Base-by-base conservation (phyloP, 495 filamentous ascomycete species). In the Cryomyces antarcticus region DNA sequence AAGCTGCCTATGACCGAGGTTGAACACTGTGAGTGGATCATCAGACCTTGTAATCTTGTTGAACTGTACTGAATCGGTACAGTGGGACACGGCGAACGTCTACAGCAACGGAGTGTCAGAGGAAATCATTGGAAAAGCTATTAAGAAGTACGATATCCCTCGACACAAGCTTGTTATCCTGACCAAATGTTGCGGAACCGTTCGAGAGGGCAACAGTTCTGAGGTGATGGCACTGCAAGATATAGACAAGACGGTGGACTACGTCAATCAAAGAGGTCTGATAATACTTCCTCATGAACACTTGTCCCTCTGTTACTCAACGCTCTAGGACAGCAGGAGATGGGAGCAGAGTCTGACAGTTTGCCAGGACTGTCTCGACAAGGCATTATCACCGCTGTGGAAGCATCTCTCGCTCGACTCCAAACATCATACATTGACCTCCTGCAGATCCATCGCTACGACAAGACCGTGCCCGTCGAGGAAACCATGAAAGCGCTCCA, bases 401-500 rank as follows among this genome's bases (percentile, higher is more conserved):
- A 57, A 27, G 41, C 36, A 10, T 46, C 43, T 30, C 41, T 59
- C 33, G 36, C 45, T 37, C 49, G 56, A n/a, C 50, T 59, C 17
- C 43, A 50, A 6, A 42, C 41, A 4, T 41, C 41, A n/a, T 59
- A 59, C 46, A 50, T 59, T 28, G 56, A 59, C 41, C 30, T 59
- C n/a, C 45, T 59, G 17, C 56, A 59, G 35, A 59, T 59, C 42
- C 56, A 59, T 39, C 47, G 54, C 4, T 59, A 46, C 42, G 56
- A 59, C 38, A 12, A 39, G 1, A 39, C 17, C 27, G 45, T 41
- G 11, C 52, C 54, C 6, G 28, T 52, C 11, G 56, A 57, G 41
- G 56, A 59, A 43, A 59, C 56, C 1, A 59, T 59, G 54, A 46
- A 57, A 38, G 56, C 56, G 50, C 58, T 85, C 4, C 69, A 83